Evolutionary conservation across 108 stramenopile genomes (phyloP).

Genomic region (Discostella stelligeroides): DNA sequence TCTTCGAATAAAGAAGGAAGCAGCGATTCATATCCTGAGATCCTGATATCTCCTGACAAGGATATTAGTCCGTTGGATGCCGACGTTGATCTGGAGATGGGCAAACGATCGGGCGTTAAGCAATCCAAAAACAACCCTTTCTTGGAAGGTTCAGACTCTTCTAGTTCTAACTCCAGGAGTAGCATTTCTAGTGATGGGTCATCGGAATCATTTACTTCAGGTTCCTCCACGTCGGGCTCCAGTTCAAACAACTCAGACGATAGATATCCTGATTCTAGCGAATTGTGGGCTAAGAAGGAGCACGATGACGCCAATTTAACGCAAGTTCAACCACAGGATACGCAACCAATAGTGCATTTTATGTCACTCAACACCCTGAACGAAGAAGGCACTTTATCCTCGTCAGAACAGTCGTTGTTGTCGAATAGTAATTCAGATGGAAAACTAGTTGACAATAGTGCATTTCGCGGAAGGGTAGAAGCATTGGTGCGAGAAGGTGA

Average conservation of each 20-base stretch:
- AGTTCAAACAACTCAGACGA: background rate
- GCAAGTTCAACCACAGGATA: background rate
- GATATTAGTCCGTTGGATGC: background rate
- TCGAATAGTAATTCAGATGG: background rate
- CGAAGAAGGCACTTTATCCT: background rate
- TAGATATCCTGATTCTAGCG: background rate
- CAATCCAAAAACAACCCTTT: background rate
- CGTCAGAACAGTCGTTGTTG: background rate
- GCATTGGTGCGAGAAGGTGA: slow-evolving; percentile 53
- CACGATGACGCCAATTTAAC: background rate
- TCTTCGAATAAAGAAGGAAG: background rate
- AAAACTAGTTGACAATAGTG: background rate
- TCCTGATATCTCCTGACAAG: too few species aligned
- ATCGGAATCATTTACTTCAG: too few species aligned
- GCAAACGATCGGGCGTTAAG: slow-evolving; percentile 4
- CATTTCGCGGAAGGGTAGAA: slow-evolving; percentile 53
- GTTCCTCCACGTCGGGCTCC: too few species aligned
- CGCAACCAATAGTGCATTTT: slow-evolving; percentile 1
- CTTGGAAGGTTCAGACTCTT: slow-evolving; percentile 7
- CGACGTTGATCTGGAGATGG: background rate
- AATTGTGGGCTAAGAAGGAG: background rate
- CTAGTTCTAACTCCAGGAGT: background rate
- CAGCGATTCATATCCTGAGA: background rate
- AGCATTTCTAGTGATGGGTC: background rate
- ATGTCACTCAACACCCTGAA: background rate